phyloP scores from a whole-genome alignment of 23 red algal species.

The Gracilariopsis chorda region DNA sequence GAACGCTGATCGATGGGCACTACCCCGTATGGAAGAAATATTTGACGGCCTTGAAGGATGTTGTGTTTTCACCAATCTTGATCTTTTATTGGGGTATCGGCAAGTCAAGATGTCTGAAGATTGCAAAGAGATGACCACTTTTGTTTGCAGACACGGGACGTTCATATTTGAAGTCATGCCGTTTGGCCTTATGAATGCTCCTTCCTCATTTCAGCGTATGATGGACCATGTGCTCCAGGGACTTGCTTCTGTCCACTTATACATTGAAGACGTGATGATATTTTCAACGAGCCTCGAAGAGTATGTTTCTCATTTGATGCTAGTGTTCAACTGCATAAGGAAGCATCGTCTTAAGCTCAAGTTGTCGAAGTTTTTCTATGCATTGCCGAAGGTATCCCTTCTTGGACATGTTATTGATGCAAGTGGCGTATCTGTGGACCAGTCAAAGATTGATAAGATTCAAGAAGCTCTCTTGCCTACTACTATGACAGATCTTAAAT shows the following conservation, averaged over 20 bases:
- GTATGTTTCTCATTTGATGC: neutral
- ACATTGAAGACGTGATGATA: neutral
- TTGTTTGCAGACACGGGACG: neutral
- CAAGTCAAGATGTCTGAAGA: neutral
- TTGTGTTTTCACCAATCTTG: neutral
- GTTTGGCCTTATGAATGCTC: neutral
- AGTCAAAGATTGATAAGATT: neutral
- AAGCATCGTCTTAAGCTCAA: neutral
- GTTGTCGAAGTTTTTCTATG: neutral
- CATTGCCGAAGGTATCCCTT: neutral
- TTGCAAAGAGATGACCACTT: neutral
- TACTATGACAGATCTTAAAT: neutral
- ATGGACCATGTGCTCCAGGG: neutral
- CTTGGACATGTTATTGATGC: neutral
- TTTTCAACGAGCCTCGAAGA: neutral
- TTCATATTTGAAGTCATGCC: slow-evolving; percentile 3
- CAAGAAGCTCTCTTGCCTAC: neutral
- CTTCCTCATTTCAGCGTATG: neutral
- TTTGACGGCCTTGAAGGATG: neutral
- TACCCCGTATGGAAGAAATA: neutral
- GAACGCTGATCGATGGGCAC: neutral
- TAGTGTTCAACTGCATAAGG: neutral
- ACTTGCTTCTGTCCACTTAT: neutral
- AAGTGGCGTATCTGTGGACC: neutral
- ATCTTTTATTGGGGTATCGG: neutral